A percentile compares a stretch with the other conserved stretches of the same genome.
phyloP scores from a whole-genome alignment of 225 moss, liverwort and hornwort genomes.

The Bryum argenteum region DNA sequence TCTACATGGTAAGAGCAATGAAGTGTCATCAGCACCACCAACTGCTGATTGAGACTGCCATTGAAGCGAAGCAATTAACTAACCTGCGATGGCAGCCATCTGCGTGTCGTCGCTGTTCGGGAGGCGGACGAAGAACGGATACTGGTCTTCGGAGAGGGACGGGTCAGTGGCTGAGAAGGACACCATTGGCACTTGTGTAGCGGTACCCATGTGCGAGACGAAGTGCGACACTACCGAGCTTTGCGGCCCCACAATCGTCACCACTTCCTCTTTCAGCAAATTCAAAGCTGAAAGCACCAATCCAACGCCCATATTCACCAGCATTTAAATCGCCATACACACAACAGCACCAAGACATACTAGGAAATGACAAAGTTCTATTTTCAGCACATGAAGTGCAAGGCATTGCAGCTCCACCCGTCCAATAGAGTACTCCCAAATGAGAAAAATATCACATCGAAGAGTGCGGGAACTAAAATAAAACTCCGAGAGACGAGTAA shows the following conservation, averaged over 20 bases:
- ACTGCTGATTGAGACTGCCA: background rate
- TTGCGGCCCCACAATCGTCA: slow-evolving; percentile 89
- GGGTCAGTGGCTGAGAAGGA: slow-evolving; percentile 95
- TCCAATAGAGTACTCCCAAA: background rate
- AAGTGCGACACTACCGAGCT: slow-evolving; percentile 81
- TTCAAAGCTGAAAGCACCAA: slow-evolving; percentile 60
- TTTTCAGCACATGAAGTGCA: background rate
- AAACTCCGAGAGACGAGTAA: too few relatives aligned
- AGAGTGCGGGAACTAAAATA: too few relatives aligned
- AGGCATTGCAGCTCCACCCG: background rate
- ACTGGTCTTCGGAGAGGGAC: slow-evolving; percentile 69
- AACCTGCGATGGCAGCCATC: slow-evolving; percentile 76
- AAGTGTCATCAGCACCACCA: slow-evolving; percentile 8
- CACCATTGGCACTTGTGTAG: slow-evolving; percentile 79
- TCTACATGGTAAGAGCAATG: slow-evolving; percentile 21
- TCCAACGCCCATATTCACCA: background rate
- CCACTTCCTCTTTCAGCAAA: slow-evolving; percentile 69
- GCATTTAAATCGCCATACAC: slow-evolving; percentile 2
- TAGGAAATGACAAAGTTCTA: background rate
- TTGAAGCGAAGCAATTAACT: background rate
- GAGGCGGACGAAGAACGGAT: slow-evolving; percentile 81
- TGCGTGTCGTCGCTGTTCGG: slow-evolving; percentile 60
- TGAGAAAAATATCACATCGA: too few relatives aligned
- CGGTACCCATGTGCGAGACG: slow-evolving; percentile 74
- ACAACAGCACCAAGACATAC: background rate